Conservation (phyloP, 2,329 filamentous ascomycete species). For the Neonectria ditissima region DNA sequence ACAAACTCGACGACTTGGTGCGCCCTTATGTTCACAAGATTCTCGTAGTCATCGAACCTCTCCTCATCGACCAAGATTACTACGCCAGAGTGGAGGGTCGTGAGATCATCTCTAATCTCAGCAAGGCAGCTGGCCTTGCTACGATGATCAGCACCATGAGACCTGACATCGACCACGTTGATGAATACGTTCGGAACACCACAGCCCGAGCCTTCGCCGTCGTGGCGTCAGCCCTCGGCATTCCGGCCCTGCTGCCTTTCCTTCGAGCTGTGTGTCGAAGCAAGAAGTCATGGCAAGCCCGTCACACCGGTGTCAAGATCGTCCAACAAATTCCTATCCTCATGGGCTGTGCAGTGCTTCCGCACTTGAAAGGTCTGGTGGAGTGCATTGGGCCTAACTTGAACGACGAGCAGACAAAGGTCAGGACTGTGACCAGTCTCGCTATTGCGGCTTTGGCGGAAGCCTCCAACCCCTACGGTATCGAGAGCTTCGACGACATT, state of each 20-base stretch:
- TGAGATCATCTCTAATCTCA: slow-evolving; percentile 98
- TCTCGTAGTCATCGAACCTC: slow-evolving; percentile 96
- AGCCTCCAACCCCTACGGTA: slow-evolving; percentile 97
- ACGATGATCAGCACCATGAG: slow-evolving; percentile 99
- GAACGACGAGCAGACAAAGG: slow-evolving; percentile 98
- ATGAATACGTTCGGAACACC: slow-evolving; percentile 98
- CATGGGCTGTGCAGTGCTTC: slow-evolving; percentile 97
- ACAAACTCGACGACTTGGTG: slow-evolving; percentile 97
- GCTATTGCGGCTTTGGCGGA: slow-evolving; percentile 96
- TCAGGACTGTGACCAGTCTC: slow-evolving; percentile 93
- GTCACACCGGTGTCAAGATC: slow-evolving; percentile 98
- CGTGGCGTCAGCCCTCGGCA: slow-evolving; percentile 94
- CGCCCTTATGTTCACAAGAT: slow-evolving; percentile 98
- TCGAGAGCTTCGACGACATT: slow-evolving; percentile 98
- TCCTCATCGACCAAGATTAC: slow-evolving; percentile 99
- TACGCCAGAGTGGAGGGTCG: slow-evolving; percentile 98
- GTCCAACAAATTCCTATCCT: slow-evolving; percentile 98
- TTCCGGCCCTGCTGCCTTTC: slow-evolving; percentile 94
- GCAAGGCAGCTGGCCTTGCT: slow-evolving; percentile 94
- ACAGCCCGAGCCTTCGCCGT: slow-evolving; percentile 97
- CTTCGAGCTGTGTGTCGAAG: slow-evolving; percentile 94
- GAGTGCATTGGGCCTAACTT: slow-evolving; percentile 97
- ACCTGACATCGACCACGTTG: slow-evolving; percentile 97
- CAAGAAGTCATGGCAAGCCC: slow-evolving; percentile 99
- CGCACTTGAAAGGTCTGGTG: slow-evolving; percentile 94